Conservation (phyloP, 208 protist species). For the Endotrypanum monterogeii region DNA sequence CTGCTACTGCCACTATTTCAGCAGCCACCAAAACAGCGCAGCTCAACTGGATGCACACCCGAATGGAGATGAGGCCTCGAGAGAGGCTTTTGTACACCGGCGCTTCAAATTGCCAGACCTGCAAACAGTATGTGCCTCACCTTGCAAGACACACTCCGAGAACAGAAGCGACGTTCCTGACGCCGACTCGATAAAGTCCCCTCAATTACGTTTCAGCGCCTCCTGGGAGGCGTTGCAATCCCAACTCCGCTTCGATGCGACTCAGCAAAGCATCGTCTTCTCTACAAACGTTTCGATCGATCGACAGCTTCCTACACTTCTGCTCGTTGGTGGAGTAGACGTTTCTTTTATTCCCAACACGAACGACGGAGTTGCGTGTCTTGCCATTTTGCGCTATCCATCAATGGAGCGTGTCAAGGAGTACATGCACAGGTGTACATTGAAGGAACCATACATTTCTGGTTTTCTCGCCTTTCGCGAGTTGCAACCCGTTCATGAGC, state of each 20-base stretch:
- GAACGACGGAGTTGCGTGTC: conserved; percentile 60
- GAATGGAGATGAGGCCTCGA: not conserved
- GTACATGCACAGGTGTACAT: conserved; percentile 60
- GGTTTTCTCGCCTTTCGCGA: conserved; percentile 97
- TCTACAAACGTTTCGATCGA: not conserved
- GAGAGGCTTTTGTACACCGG: conserved; percentile 23
- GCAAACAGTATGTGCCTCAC: not conserved
- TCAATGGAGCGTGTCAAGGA: conserved; percentile 37
- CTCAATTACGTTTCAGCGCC: not conserved
- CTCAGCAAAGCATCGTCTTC: not conserved
- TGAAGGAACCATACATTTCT: conserved; percentile 90
- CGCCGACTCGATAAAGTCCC: not conserved
- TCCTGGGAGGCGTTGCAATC: conserved; percentile 2
- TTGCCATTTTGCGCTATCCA: conserved; percentile 72
- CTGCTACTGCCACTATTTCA: conserved; percentile 9
- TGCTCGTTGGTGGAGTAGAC: conserved; percentile 67
- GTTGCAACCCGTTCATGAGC: conserved; percentile 48
- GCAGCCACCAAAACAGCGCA: not conserved
- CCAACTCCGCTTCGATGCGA: conserved; percentile 4
- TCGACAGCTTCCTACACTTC: conserved; percentile 26
- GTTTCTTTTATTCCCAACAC: conserved; percentile 77
- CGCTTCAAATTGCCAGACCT: conserved; percentile 20
- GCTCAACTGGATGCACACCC: not conserved
- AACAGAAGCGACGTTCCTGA: not conserved
- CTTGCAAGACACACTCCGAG: not conserved